Conservation (phyloP, 345 rosid genomes). For the Aquilaria yunnanensis region DNA sequence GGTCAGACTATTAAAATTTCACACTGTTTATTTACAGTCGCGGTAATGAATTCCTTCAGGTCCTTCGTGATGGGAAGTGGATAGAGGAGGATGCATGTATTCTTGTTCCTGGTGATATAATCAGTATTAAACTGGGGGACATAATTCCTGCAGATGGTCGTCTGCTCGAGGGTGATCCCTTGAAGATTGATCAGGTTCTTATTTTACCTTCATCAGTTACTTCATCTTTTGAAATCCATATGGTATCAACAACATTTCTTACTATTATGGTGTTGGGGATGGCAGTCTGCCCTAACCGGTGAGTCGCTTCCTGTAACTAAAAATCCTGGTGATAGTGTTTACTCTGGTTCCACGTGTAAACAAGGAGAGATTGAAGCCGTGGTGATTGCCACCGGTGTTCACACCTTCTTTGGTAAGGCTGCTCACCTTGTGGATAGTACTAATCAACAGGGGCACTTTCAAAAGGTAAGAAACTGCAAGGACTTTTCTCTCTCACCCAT, state of each 20-base stretch:
- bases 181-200: constrained; percentile 61
- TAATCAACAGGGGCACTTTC: constrained; percentile 93
- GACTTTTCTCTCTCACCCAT: background rate
- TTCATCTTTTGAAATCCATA: background rate
- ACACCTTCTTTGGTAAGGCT: constrained; percentile 90
- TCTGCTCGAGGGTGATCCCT: constrained; percentile 66
- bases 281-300: constrained; percentile 74
- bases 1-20: too few relatives aligned
- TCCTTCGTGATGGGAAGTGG: constrained; percentile 60
- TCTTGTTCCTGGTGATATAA: constrained; percentile 70
- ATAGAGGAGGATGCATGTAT: constrained; percentile 50
- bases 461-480: constrained; percentile 32
- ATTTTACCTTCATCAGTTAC: background rate
- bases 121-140: constrained; percentile 64
- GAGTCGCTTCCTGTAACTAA: constrained; percentile 92
- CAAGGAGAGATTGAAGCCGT: constrained; percentile 93
- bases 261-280: background rate
- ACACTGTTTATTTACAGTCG: too few relatives aligned
- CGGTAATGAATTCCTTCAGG: constrained; percentile 21
- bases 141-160: constrained; percentile 71
- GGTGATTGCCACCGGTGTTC: constrained; percentile 90
- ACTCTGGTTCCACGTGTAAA: constrained; percentile 88
- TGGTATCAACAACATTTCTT: constrained; percentile 1
- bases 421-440: constrained; percentile 88
- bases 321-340: constrained; percentile 75